These are phyloP conservation scores for Triticum timopheevii DNA, from an alignment of 176 grass and related monocot genomes.

Conservation along the genomic window DNA sequence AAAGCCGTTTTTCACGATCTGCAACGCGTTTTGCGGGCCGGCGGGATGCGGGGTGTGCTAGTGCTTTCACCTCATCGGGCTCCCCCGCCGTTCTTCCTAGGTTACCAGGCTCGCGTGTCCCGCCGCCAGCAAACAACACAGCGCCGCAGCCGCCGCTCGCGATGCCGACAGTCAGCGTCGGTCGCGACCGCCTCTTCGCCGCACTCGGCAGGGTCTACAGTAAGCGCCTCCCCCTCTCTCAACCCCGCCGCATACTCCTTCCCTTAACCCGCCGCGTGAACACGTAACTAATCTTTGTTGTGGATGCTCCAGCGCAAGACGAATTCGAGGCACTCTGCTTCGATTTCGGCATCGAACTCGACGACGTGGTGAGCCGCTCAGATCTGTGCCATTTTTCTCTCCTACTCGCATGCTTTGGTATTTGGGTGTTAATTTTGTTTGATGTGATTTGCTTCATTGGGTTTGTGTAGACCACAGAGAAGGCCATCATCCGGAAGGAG, in stretches of 20 bases:
- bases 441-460: not conserved
- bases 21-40: too few species aligned
- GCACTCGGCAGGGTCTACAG: conserved; percentile 60
- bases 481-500: conserved; percentile 90
- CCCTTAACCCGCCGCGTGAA: not conserved
- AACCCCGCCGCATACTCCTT: not conserved
- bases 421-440: not conserved
- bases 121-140: not conserved
- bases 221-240: conserved; percentile 9
- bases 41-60: too few species aligned
- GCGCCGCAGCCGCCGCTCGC: not conserved
- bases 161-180: conserved; percentile 76
- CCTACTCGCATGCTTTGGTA: not conserved
- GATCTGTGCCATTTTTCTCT: not conserved
- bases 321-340: conserved; percentile 84
- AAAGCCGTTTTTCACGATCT: too few species aligned
- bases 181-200: conserved; percentile 62
- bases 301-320: conserved; percentile 57
- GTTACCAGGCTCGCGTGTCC: not conserved
- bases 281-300: not conserved
- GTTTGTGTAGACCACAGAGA: conserved; percentile 69
- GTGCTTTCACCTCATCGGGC: not conserved
- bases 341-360: conserved; percentile 97
- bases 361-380: conserved; percentile 66
- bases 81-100: not conserved